Conservation (phyloP, 2,329 filamentous ascomycete genomes). For the Beauveria bassiana region DNA sequence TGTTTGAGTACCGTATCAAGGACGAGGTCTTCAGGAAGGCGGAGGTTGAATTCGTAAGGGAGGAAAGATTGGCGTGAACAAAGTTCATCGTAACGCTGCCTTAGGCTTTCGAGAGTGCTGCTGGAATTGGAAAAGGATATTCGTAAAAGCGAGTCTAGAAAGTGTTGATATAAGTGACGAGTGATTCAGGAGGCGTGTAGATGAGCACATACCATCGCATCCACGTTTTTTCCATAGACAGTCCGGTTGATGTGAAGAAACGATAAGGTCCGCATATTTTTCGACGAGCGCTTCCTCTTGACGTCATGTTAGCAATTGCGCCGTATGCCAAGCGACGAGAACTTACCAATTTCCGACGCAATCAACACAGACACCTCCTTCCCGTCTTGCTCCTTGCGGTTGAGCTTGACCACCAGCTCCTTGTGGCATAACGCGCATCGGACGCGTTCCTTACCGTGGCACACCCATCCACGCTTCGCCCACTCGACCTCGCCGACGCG, state of each 20-base stretch:
- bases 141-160: slow-evolving; percentile 49
- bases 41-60: slow-evolving; percentile 55
- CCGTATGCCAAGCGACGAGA: neutral
- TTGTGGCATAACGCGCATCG: slow-evolving; percentile 78
- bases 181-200: neutral
- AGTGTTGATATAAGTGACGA: neutral
- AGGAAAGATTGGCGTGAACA: slow-evolving; percentile 45
- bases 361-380: slow-evolving; percentile 44
- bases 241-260: slow-evolving; percentile 66
- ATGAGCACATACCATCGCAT: slow-evolving; percentile 64
- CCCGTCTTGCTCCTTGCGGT: slow-evolving; percentile 49
- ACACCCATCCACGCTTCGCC: slow-evolving; percentile 90
- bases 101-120: slow-evolving; percentile 49
- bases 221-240: slow-evolving; percentile 83
- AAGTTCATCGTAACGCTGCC: slow-evolving; percentile 58
- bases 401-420: slow-evolving; percentile 75
- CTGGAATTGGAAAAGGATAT: slow-evolving; percentile 56
- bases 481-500: slow-evolving; percentile 83
- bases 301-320: slow-evolving; percentile 15
- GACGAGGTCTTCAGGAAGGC: slow-evolving; percentile 45
- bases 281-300: slow-evolving; percentile 61
- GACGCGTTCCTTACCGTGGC: slow-evolving; percentile 74
- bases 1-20: slow-evolving; percentile 41
- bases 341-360: slow-evolving; percentile 50
- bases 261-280: slow-evolving; percentile 66